Base-by-base conservation (phyloP, 1,284 basidiomycete genomes). In the Rhodotorula sp. region DNA sequence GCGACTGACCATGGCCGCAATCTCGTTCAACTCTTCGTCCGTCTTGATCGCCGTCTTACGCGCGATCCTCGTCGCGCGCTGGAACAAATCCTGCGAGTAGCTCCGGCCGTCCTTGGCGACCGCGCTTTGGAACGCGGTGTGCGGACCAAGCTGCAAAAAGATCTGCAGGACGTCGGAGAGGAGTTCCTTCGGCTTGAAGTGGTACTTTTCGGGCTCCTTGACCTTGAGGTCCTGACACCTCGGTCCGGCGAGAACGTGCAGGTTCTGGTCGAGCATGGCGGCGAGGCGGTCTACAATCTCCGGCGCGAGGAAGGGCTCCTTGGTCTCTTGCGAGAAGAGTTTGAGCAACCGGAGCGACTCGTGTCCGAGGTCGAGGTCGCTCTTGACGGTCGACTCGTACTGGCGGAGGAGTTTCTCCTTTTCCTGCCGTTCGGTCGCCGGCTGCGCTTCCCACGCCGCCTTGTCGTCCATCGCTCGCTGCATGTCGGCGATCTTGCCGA, bases 211-310 rank as follows among this genome's bases (percentile, higher is more conserved):
- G 14, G 89, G 89, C 67, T 98, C 89, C 75, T 89, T 86, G 67
- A 99, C 92, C 75, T 87, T 89, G 31, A 99, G 86, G 48, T 95
- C 88, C 72, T 82, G 80, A 79, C 88, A 93, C 71, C 86, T 86
- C 4, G 94, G 93, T 0, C 97, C 97, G 38, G 90, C 92, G 43
- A 99, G 87, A 10, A 89, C 89, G 64, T 91, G 88, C 34, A 99
- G 84, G 79, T 98, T 98, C 83, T 95, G 95, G 80, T 97, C 91
- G 77, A 99, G 83, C 92, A 98, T 98, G 1, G 95, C 95, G 5
- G 97, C 95, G 23, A 99, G 85, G 54, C 92, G 88, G 79, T 95
- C 91, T 45, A 99, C 93, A 67, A 99, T 97, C 82, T 99, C 97
- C 4, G 92, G 90, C 81, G 92, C 91, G 87, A 98, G 91, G 83